These are phyloP conservation scores for Lathyrus sativus DNA, from an alignment of 306 rosid genomes.

Conservation along the genomic window DNA sequence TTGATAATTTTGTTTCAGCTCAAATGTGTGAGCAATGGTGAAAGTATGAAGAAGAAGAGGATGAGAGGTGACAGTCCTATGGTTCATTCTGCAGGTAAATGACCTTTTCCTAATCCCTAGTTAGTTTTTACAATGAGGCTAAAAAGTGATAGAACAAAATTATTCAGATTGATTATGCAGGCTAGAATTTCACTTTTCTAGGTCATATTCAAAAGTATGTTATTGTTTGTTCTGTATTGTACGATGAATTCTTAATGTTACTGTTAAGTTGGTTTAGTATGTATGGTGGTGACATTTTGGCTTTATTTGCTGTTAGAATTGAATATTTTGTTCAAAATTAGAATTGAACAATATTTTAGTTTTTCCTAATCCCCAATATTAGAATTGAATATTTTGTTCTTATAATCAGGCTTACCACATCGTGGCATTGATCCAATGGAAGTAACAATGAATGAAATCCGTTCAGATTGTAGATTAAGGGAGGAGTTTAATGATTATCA, in stretches of 20 bases:
- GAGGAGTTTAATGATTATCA: slow-evolving; percentile 40
- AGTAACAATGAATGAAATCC: slow-evolving; percentile 23
- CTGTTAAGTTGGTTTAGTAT: no score
- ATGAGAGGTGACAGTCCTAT: slow-evolving; percentile 41
- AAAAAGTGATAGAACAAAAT: no score
- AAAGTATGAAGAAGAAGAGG: slow-evolving; percentile 62
- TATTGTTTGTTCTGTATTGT: no score
- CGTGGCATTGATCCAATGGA: slow-evolving; percentile 42
- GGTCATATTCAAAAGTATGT: no score
- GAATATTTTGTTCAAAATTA: no score
- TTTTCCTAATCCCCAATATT: no score
- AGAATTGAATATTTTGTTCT: no score
- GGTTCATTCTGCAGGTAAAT: slow-evolving; percentile 51
- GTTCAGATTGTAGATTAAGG: slow-evolving; percentile 32
- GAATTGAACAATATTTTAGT: background rate
- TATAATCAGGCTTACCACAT: slow-evolving; percentile 45
- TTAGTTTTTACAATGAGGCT: slow-evolving; percentile 7
- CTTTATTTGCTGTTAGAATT: no score
- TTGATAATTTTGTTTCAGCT: slow-evolving; percentile 62
- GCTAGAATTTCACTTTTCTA: no score
- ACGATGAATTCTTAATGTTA: no score
- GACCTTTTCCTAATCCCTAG: background rate
- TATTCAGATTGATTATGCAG: no score
- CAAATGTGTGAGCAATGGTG: slow-evolving; percentile 51
- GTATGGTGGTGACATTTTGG: no score